phyloP scores from a whole-genome alignment of 2,329 filamentous ascomycete genomes.

The Colletotrichum gigasporum region DNA sequence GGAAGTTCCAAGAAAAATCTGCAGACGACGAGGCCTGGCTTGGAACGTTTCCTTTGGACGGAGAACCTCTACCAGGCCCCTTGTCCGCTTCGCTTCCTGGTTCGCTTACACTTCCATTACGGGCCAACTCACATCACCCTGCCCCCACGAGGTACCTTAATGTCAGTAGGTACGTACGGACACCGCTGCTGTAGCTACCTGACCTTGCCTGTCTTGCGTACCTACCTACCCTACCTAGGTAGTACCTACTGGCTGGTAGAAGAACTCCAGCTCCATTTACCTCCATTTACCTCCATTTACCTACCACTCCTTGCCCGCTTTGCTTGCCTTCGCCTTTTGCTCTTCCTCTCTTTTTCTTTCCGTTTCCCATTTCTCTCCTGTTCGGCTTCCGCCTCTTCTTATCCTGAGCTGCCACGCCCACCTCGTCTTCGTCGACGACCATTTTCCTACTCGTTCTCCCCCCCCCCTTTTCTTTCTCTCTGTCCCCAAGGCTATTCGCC shows the following conservation, averaged over 20 bases:
- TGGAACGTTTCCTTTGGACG: neutral
- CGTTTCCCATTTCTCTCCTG: constrained; percentile 19
- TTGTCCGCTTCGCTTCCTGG: constrained; percentile 5
- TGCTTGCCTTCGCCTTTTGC: constrained; percentile 27
- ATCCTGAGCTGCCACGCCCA: constrained; percentile 6
- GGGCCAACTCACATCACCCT: constrained; percentile 14
- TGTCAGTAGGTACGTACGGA: constrained; percentile 1
- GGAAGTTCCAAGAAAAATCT: too few species aligned
- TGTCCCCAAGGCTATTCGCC: neutral
- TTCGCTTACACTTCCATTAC: constrained; percentile 14
- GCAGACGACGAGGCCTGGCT: too few species aligned
- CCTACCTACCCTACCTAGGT: neutral
- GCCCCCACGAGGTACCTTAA: constrained; percentile 18
- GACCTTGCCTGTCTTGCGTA: too few species aligned
- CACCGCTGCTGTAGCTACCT: too few species aligned
- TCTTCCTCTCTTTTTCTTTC: constrained; percentile 21
- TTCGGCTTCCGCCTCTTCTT: neutral
- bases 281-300: constrained; percentile 2
- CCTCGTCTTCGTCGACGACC: constrained; percentile 24
- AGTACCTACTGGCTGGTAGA: too few species aligned
- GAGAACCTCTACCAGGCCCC: neutral
- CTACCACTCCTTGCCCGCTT: constrained; percentile 19
- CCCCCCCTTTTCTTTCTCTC: constrained; percentile 18
- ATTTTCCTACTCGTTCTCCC: constrained; percentile 7
- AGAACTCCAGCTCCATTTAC: constrained; percentile 5